Percentiles rank a stretch among this genome's conserved stretches.
Conservation (phyloP, 805 yeast genomes). For the Saccharomyces kudriavzevii region DNA sequence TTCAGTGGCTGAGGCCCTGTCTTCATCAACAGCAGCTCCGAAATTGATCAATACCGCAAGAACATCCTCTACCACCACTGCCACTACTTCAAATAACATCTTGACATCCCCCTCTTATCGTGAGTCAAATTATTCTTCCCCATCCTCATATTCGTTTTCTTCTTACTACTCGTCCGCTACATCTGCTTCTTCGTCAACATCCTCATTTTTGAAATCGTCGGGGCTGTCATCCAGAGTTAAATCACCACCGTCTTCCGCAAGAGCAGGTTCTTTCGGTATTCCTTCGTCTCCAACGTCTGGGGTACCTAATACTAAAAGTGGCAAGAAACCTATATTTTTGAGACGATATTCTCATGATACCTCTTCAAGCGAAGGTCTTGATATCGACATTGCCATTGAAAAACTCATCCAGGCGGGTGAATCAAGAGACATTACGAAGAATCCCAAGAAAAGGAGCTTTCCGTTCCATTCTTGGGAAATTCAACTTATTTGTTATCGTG, state of each 20-base stretch:
- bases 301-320: constrained; percentile 13
- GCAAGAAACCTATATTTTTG: constrained; percentile 17
- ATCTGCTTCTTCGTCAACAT: constrained; percentile 3
- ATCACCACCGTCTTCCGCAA: not conserved
- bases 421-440: constrained; percentile 26
- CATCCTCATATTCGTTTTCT: constrained; percentile 3
- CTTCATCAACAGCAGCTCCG: constrained; percentile 3
- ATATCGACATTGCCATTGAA: constrained; percentile 58
- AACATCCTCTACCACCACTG: not conserved
- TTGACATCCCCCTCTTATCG: not conserved
- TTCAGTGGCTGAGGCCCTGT: constrained; percentile 31
- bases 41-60: not conserved
- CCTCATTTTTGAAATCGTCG: constrained; percentile 1
- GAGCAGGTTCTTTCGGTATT: constrained; percentile 2
- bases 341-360: constrained; percentile 27
- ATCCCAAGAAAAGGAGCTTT: constrained; percentile 30
- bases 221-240: not conserved
- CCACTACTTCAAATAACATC: constrained; percentile 2
- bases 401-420: constrained; percentile 48
- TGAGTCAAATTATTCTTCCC: constrained; percentile 1
- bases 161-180: constrained; percentile 5
- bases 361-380: constrained; percentile 29
- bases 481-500: constrained; percentile 47
- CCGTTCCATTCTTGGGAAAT: constrained; percentile 47
- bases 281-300: constrained; percentile 6